Evolutionary conservation across 2,329 filamentous ascomycete genomes (phyloP), one percentile per base, ranked within the genome.

Genomic region (Epicoccum sorghinum): DNA sequence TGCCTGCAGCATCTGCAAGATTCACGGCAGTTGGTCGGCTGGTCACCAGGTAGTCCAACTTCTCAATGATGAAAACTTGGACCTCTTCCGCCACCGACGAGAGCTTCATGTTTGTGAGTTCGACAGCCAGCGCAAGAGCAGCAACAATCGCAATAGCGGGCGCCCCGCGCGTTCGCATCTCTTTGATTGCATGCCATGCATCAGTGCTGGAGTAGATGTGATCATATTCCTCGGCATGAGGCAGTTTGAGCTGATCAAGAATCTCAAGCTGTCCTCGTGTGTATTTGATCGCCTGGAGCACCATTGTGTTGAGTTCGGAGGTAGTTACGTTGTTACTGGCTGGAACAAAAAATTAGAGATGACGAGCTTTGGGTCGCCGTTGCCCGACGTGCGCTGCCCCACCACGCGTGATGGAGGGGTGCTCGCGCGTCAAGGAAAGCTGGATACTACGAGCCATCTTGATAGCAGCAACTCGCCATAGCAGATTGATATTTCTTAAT

Each of bases 141-240:
- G 95, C 95, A n/a, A 99, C 95, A 61, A 99, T 98, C 39, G 95
- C 95, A 73, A 99, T 99, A 40, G 95, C 95, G 0, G 95, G 95
- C 4, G 95, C 95, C 36, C 91, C 89, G 47, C 86, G 81, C 49
- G 80, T 91, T 67, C 90, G 86, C 90, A 95, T 95, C 13, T 89
- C 83, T 65, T 86, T 87, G 77, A 95, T 95, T 66, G 89, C 90
- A 72, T 91, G 87, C 77, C 91, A 95, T 33, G 89, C 90, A 75
- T 91, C 88, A 64, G 88, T 83, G 59, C 86, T 84, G 9, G 84
- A 89, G 27, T 82, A 82, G 47, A 93, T 84, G 59, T 83, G 74
- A 67, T 93, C 89, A 73, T 93, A 95, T 73, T 90, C 85, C 68
- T 90, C 87, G 64, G 89, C 86, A 69, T 95, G 90, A 12, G 90